Evolutionary conservation across 108 stramenopile species (phyloP), one percentile per base, ranked within the genome.

Genomic region (Skeletonema grethae): DNA sequence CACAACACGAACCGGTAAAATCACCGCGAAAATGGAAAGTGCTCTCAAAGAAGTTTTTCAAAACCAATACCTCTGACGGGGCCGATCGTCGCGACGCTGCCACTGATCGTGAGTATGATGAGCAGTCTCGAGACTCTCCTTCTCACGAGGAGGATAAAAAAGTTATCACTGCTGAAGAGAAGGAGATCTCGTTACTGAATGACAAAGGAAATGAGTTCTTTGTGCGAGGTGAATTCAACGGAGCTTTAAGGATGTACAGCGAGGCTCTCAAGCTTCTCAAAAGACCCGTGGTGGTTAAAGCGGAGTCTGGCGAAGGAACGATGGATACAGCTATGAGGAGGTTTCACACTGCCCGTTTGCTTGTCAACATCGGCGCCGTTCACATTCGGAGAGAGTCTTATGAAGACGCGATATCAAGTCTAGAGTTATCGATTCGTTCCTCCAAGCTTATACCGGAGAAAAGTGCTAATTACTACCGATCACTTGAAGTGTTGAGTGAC

Each of bases 191-290:
- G 12, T 20, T 59, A 15, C 57, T 80, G 30, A 80, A 80, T 36
- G 80, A 80, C 48, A 82, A 82, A 61, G 82, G 82, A 34, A 82
- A 82, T 55, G 82, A 82, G 30, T 79, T 75, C 73, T 82, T 82
- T 59, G 72, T 38, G 7, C 57, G 41, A 16, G 72, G 77, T 13
- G 82, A 82, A 53, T 82, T 69, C 46, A 77, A 82, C 31, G 82
- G 73, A 11, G 82, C 82, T 8, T 39, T 82, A 31, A 72, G 77
- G 10, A 82, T 82, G 82, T 82, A 82, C 72, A 79, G 77, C 41
- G 82, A 82, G 59, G 82, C 77, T 8, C 65, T 82, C 61, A 82
- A 79, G 38, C 53, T 79, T 7, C 72, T 79, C 3, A 82, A 77
- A 43, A 50, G 63, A 13, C 61, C 62, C 45, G 57, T 81, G 12